Evolutionary conservation across 2,329 filamentous ascomycete species (phyloP), one percentile per base, ranked within the genome.

Genomic region (Pleurostoma richardsiae): DNA sequence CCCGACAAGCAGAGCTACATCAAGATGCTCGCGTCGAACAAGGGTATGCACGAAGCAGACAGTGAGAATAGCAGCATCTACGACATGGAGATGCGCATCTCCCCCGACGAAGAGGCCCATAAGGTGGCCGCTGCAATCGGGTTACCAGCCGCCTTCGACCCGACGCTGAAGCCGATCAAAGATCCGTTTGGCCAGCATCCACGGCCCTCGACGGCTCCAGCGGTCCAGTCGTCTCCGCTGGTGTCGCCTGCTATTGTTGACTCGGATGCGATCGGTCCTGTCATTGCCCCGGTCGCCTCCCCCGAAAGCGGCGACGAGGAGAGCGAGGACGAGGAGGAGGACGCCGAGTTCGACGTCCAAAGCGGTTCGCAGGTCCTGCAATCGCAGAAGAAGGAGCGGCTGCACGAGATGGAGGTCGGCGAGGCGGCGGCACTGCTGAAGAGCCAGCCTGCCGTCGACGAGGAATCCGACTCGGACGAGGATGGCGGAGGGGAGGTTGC

Each of bases 1-100:
- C 84, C 88, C 5, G 76, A 73, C 11, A 80, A 90, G 31, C 83
- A 86, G 54, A 86, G 83, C 40, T 96, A 96, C 62, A 75, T 84
- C 44, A 79, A 85, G 45, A 90, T 96, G 66, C 71, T 96, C 7
- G 81, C 86, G 44, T 77, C 86, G 56, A 76, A 68, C 6, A 62
- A 71, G 40, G 77, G 77, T 31, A 72, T 71, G 42, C 79, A 83
- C 56, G 79, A 82, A 57, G 77, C 77, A 51, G 76, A 82, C 49
- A 76, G 71, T 60, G 74, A 77, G 47, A 68, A 69, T 36, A 74
- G 70, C 54, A 74, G 70, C 54, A 63, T 69, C 6, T 81, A 79
- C 58, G 73, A 80, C 54, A 68, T 81, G 26, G 77, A 82, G 59
- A 67, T 73, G 3, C 68, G 71, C 39, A 70, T 80, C 39, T 77